A percentile compares a stretch with the other conserved stretches of the same genome.
These are phyloP conservation scores for Syzygium aqueum DNA, from an alignment of 345 rosid species.

Conservation along the genomic window DNA sequence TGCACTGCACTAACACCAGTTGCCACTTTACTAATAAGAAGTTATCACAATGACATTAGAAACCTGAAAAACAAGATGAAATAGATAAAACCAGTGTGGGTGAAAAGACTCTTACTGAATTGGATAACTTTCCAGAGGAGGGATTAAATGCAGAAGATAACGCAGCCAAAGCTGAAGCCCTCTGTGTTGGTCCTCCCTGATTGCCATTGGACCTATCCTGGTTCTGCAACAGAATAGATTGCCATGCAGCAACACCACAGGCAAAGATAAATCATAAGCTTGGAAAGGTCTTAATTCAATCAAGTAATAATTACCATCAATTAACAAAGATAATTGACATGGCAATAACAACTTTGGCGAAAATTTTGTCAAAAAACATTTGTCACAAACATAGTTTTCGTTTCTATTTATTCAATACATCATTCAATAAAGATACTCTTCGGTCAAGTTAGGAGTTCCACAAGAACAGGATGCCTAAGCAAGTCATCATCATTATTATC, in stretches of 20 bases:
- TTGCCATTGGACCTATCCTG: constrained; percentile 64
- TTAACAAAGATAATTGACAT: neutral
- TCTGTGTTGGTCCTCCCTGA: constrained; percentile 92
- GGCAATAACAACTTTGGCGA: neutral
- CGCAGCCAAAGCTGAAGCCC: constrained; percentile 98
- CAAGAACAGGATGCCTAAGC: neutral
- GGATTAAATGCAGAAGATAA: constrained; percentile 86
- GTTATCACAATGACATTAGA: neutral
- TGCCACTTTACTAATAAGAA: neutral
- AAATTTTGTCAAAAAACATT: neutral
- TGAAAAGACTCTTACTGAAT: constrained; percentile 29
- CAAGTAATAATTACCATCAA: neutral
- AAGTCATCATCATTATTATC: neutral
- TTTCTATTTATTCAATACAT: neutral
- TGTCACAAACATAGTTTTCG: neutral
- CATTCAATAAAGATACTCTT: neutral
- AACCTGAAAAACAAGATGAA: neutral
- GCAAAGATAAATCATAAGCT: neutral
- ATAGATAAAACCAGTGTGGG: neutral
- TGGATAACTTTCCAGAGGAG: constrained; percentile 44
- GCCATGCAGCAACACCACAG: neutral
- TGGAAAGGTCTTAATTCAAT: neutral
- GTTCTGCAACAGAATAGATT: constrained; percentile 1
- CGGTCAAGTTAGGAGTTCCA: neutral
- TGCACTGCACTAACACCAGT: neutral